Percentiles rank a stretch among this genome's conserved stretches.
Conservation (phyloP, 129 eudicot genomes). For the Artemisia annua region DNA sequence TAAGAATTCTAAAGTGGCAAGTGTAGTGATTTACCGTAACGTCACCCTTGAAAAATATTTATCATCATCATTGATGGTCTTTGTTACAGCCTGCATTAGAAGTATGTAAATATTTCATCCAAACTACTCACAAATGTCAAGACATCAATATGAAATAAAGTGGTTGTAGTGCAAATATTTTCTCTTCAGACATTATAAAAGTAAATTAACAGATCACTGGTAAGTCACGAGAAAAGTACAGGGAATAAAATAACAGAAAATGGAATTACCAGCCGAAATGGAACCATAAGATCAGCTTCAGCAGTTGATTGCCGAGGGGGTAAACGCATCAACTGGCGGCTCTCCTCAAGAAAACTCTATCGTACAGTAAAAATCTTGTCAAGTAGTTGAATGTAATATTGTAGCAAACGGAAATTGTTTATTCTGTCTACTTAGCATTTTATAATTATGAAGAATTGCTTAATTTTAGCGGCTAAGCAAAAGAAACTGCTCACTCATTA, state of each 20-base stretch:
- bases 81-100: constrained; percentile 78
- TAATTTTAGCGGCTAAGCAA: not conserved
- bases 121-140: constrained; percentile 1
- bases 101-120: constrained; percentile 18
- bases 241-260: not conserved
- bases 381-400: not conserved
- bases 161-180: too few relatives aligned
- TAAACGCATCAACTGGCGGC: constrained; percentile 92
- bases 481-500: constrained; percentile 26
- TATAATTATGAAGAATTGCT: not conserved
- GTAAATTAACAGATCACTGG: too few relatives aligned
- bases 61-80: constrained; percentile 93
- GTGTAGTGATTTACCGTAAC: constrained; percentile 48
- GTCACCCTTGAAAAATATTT: constrained; percentile 87
- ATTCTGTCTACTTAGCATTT: not conserved
- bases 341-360: constrained; percentile 96
- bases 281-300: constrained; percentile 99
- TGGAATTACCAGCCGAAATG: constrained; percentile 77
- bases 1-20: constrained; percentile 5
- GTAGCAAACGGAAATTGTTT: not conserved
- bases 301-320: constrained; percentile 99
- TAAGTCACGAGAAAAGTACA: too few relatives aligned
- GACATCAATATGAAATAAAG: constrained; percentile 14
- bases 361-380: constrained; percentile 13
- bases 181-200: too few relatives aligned